Base-by-base conservation (phyloP, 768 basidiomycete genomes). In the Macrolepiota dolichaula region DNA sequence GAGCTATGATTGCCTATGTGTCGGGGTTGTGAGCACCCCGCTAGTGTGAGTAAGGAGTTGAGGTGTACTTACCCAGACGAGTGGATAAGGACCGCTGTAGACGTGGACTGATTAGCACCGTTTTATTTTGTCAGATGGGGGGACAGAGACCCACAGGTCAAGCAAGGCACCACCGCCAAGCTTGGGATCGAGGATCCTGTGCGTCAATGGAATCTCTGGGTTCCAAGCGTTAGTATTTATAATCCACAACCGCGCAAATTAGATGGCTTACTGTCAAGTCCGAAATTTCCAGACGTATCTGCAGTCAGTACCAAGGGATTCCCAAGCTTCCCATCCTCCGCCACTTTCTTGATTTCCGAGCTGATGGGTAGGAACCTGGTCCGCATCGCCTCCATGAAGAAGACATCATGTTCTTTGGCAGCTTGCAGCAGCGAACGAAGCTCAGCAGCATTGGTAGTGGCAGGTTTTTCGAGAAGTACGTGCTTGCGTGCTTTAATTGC, bases 301-400 rank as follows among this genome's bases (percentile, higher is more conserved):
- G 92, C 92, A 60, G 85, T 84, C 47, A 92, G 65, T 5, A 89
- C 76, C 2, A 88, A 75, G 17, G 90, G 87, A 10, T 80, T 75
- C 6, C 91, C 91, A 22, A 93, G 76, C n/a, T 70, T 73, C 4
- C 87, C 88, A 57, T 79, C 78, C 53, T 89, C 84, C 1, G 82
- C 79, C 50, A 91, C 73, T 62, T 79, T 78, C 72, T 88, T 87
- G 56, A 92, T 76, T 62, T 89, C 89, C 17, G 77, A 68, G 10
- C 79, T 76, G 62, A 91, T 79, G 12, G 90, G 89, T 60, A 89
- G 87, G 77, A 92, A 92, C 37, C 90, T 81, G 37, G 92, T 93
- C 91, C 92, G 94, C 73, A 94, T 78, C 0, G 90, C 92, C 74
- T 96, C 94, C 93, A 96, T 95, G 67, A 96, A 84, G 78, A 96